Evolutionary conservation across 305 asterid species (phyloP).

Genomic region (Nicotiana rustica): DNA sequence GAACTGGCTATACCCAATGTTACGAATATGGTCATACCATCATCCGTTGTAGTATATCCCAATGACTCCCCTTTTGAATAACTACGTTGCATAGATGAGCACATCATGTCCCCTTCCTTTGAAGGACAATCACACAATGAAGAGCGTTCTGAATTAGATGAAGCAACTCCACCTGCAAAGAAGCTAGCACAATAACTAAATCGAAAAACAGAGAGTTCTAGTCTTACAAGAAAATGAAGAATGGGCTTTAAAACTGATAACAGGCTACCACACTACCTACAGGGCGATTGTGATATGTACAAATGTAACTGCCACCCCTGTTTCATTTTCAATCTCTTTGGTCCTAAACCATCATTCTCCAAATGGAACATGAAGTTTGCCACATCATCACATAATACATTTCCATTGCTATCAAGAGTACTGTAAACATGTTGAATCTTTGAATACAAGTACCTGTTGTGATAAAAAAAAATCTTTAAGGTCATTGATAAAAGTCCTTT

Average conservation of each 20-base stretch:
- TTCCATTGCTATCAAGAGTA: constrained; percentile 42
- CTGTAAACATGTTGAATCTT: constrained; percentile 55
- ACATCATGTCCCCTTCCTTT: constrained; percentile 38
- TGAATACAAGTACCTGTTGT: constrained; percentile 69
- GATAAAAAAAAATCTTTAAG: constrained; percentile 37
- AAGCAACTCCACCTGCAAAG: constrained; percentile 77
- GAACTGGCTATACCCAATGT: background rate
- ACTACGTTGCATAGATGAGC: constrained; percentile 29
- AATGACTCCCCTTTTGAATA: background rate
- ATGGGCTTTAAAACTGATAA: constrained; percentile 26
- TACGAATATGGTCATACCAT: constrained; percentile 49
- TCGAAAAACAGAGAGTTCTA: constrained; percentile 29
- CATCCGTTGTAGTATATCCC: constrained; percentile 42
- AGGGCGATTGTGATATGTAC: constrained; percentile 88
- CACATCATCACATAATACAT: constrained; percentile 43
- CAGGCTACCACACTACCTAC: constrained; percentile 57
- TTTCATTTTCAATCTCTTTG: constrained; percentile 57
- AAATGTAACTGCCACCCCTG: constrained; percentile 76
- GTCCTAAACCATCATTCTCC: constrained; percentile 48
- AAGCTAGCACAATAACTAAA: constrained; percentile 33
- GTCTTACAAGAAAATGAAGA: background rate
- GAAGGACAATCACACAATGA: constrained; percentile 43
- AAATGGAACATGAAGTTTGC: constrained; percentile 47
- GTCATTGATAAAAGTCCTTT: background rate
- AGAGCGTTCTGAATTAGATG: constrained; percentile 54